These are phyloP conservation scores for Moelleriella libera DNA, from an alignment of 2,329 filamentous ascomycete species.

Conservation along the genomic window DNA sequence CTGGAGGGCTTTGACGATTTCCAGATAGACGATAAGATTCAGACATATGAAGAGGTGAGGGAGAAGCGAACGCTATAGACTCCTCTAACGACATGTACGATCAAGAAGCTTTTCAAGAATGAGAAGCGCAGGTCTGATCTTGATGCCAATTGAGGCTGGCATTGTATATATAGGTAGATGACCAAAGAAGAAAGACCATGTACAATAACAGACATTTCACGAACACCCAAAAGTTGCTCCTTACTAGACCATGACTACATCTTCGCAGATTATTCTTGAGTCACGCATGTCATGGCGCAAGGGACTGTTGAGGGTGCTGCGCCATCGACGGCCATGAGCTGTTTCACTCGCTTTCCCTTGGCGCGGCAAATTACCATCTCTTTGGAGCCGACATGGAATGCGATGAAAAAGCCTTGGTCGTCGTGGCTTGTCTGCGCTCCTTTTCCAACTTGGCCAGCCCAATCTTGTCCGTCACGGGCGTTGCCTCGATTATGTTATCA, in stretches of 20 bases:
- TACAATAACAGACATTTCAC: too few relatives aligned
- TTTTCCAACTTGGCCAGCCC: conserved; percentile 47
- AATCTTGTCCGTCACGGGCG: conserved; percentile 73
- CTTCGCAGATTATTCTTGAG: too few relatives aligned
- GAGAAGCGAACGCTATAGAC: conserved; percentile 49
- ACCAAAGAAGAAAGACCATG: too few relatives aligned
- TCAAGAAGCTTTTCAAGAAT: background rate
- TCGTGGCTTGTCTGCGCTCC: conserved; percentile 32
- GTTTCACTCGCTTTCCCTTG: background rate
- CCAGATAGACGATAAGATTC: conserved; percentile 68
- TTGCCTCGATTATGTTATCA: conserved; percentile 85
- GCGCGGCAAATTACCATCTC: conserved; percentile 20
- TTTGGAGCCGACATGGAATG: conserved; percentile 32
- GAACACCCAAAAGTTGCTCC: too few relatives aligned
- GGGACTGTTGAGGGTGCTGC: too few relatives aligned
- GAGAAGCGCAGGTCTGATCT: too few relatives aligned
- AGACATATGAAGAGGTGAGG: conserved; percentile 67
- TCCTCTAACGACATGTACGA: background rate
- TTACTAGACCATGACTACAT: too few relatives aligned
- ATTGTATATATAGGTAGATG: too few relatives aligned
- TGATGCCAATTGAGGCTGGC: too few relatives aligned
- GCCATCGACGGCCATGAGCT: too few relatives aligned
- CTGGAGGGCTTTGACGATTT: conserved; percentile 73
- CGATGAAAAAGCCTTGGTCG: conserved; percentile 38
- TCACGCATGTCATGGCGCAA: too few relatives aligned